Percentiles rank a stretch among this genome's conserved stretches.
phyloP scores from a whole-genome alignment of 1,284 basidiomycete genomes.

The Puccinia hordei region DNA sequence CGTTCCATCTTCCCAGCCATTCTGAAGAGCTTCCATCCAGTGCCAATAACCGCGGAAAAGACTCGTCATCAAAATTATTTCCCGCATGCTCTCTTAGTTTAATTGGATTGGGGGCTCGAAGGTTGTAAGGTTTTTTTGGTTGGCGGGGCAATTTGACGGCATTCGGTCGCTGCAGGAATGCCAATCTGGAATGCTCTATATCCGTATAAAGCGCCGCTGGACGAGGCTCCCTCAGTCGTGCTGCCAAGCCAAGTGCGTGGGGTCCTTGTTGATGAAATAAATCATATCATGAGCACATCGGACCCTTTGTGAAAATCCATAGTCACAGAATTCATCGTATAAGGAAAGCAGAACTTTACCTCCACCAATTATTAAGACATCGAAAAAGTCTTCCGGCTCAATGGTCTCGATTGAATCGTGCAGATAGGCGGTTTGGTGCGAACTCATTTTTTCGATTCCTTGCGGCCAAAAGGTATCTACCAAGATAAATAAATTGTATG shows the following conservation, averaged over 20 bases:
- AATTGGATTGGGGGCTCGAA: conserved; percentile 16
- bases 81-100: background rate
- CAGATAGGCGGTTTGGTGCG: background rate
- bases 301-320: background rate
- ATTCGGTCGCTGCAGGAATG: conserved; percentile 53
- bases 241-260: conserved; percentile 55
- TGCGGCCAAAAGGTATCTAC: background rate
- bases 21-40: conserved; percentile 52
- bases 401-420: conserved; percentile 30
- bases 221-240: conserved; percentile 54
- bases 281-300: background rate
- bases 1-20: conserved; percentile 55
- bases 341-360: conserved; percentile 26
- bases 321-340: background rate
- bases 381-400: conserved; percentile 43
- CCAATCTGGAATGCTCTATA: conserved; percentile 56
- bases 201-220: conserved; percentile 57
- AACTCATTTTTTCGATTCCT: conserved; percentile 1
- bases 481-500: background rate
- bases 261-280: conserved; percentile 52
- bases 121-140: conserved; percentile 52
- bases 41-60: conserved; percentile 49
- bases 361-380: conserved; percentile 50
- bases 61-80: conserved; percentile 10
- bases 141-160: conserved; percentile 24